Evolutionary conservation across 108 stramenopile species (phyloP).

Genomic region (Cyclotella cryptica): DNA sequence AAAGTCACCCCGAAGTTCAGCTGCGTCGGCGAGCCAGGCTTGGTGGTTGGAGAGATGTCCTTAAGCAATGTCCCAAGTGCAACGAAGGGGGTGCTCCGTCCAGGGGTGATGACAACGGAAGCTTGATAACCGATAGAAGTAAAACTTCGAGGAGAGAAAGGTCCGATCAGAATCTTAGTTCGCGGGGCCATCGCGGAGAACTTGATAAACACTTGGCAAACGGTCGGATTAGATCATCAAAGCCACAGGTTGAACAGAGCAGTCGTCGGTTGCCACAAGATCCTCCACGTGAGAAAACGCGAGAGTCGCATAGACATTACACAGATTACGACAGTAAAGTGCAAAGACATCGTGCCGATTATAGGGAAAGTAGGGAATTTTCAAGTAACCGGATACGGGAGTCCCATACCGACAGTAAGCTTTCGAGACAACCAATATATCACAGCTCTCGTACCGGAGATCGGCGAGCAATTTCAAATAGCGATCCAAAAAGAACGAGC

Average conservation of each 20-base stretch:
- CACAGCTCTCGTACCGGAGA: neutral
- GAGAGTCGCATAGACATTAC: neutral
- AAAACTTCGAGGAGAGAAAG: constrained; percentile 2
- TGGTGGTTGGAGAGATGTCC: constrained; percentile 47
- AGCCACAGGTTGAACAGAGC: too few species aligned
- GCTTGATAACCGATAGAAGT: neutral
- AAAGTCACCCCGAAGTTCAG: constrained; percentile 43
- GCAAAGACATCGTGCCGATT: too few species aligned
- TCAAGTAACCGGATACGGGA: neutral
- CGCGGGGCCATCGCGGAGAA: neutral
- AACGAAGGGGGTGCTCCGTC: constrained; percentile 1
- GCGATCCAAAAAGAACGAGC: neutral
- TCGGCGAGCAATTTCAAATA: neutral
- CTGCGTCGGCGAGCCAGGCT: constrained; percentile 32
- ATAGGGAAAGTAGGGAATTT: neutral
- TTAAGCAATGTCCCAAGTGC: constrained; percentile 48
- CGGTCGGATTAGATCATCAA: too few species aligned
- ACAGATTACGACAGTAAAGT: neutral
- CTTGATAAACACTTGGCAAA: neutral
- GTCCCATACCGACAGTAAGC: neutral
- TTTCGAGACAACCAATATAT: neutral
- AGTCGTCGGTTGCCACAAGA: too few species aligned
- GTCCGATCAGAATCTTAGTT: neutral
- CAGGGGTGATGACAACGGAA: neutral
- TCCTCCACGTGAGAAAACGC: too few species aligned